phyloP scores from a whole-genome alignment of 495 filamentous ascomycete species.

The Hyaloscypha hepaticicola region DNA sequence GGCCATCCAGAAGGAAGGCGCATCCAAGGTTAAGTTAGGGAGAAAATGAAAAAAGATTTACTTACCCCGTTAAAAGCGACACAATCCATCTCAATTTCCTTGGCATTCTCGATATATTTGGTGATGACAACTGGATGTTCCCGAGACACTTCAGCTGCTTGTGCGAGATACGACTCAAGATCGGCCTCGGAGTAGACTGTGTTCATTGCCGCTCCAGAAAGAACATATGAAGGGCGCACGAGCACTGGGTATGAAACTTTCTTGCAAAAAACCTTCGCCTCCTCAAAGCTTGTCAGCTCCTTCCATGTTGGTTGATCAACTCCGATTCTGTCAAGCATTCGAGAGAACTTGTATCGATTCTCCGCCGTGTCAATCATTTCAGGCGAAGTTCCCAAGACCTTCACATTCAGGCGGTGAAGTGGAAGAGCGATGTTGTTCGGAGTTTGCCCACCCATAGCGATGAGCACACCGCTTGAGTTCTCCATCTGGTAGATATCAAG shows the following conservation, averaged over 20 bases:
- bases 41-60: too few species aligned
- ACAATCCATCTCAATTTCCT: constrained; percentile 97
- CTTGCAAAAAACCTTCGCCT: constrained; percentile 81
- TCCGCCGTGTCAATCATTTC: constrained; percentile 99
- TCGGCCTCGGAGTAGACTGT: constrained; percentile 88
- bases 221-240: constrained; percentile 91
- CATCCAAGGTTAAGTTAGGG: too few species aligned
- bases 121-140: constrained; percentile 98
- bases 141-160: constrained; percentile 86
- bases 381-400: constrained; percentile 90
- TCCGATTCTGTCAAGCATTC: constrained; percentile 91
- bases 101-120: constrained; percentile 95
- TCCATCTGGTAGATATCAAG: constrained; percentile 95
- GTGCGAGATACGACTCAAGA: constrained; percentile 82
- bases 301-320: constrained; percentile 99
- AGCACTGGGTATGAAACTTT: constrained; percentile 88
- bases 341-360: constrained; percentile 98
- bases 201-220: constrained; percentile 97
- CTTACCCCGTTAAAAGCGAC: constrained; percentile 88
- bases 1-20: too few species aligned
- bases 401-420: constrained; percentile 83
- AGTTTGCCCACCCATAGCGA: constrained; percentile 97
- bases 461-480: constrained; percentile 82
- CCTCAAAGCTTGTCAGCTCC: constrained; percentile 85
- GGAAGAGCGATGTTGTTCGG: constrained; percentile 97